Evolutionary conservation across 169 alveolate species (phyloP).

Genomic region (Eimeria necatrix): DNA sequence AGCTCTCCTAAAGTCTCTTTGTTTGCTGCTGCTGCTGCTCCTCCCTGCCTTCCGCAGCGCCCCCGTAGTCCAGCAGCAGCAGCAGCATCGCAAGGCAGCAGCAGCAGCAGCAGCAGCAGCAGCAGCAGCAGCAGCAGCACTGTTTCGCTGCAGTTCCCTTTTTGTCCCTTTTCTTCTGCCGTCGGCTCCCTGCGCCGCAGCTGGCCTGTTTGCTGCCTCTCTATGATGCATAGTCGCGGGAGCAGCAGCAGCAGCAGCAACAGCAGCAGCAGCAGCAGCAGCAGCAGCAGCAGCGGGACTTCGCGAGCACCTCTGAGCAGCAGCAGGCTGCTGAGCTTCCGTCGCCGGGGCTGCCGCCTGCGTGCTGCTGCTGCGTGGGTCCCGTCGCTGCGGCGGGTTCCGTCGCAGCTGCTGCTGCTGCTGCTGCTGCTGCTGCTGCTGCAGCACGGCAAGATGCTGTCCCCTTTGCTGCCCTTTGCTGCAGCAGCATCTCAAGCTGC

Average conservation of each 20-base stretch:
- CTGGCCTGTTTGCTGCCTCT: background rate
- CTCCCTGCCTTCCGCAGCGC: too few species aligned
- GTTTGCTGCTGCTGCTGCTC: too few species aligned
- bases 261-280: background rate
- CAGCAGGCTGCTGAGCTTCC: background rate
- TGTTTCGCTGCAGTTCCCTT: background rate
- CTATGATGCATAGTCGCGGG: background rate
- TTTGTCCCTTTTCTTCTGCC: background rate
- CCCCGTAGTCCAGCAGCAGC: background rate
- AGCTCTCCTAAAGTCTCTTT: too few species aligned
- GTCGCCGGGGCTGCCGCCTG: background rate
- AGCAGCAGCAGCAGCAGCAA: conserved; percentile 45
- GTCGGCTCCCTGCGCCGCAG: background rate
- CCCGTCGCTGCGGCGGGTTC: background rate
- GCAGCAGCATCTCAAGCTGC: background rate
- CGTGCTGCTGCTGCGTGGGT: background rate
- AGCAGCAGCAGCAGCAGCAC: conserved; percentile 1
- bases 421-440: conserved; percentile 50
- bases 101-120: conserved; percentile 51
- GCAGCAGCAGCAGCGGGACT: background rate
- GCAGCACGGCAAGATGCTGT: conserved; percentile 7
- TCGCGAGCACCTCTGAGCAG: background rate
- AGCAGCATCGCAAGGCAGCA: background rate
- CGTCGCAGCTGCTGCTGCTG: conserved; percentile 1
- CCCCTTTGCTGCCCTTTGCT: background rate